Conservation (phyloP, 352 stramenopile species). For the Phytopythium ostracodes region DNA sequence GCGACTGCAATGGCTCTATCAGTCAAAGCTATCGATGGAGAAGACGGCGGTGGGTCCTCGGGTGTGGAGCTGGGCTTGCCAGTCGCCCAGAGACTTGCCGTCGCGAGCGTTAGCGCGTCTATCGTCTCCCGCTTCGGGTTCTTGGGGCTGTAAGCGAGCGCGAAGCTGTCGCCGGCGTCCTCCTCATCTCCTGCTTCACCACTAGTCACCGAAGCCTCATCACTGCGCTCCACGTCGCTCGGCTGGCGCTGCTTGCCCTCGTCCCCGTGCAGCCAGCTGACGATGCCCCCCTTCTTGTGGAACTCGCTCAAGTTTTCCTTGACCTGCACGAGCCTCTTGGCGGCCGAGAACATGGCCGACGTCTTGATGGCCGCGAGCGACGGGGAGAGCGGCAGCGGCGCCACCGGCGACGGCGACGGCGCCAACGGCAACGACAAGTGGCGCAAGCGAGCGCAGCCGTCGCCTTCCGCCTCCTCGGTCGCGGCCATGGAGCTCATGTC, state of each 20-base stretch:
- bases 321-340: slow-evolving; percentile 17
- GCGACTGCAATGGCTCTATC: background rate
- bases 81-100: background rate
- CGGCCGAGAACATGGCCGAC: slow-evolving; percentile 2
- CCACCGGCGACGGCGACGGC: background rate
- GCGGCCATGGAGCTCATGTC: background rate
- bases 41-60: background rate
- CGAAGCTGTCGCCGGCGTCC: background rate
- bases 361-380: background rate
- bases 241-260: slow-evolving; percentile 2
- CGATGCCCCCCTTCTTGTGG: slow-evolving; percentile 59
- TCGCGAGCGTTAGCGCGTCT: background rate
- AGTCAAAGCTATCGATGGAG: background rate
- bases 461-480: background rate
- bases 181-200: background rate
- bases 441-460: too few relatives aligned
- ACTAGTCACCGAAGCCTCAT: too few relatives aligned
- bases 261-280: slow-evolving; percentile 66
- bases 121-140: background rate
- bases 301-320: slow-evolving; percentile 44
- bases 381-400: background rate
- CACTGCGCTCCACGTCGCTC: background rate
- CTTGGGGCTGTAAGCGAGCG: background rate
- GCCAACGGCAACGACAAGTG: background rate
- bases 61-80: background rate